A percentile compares a stretch with the other conserved stretches of the same genome.
phyloP scores from a whole-genome alignment of 768 basidiomycete genomes.

The Tricholoma matsutake region DNA sequence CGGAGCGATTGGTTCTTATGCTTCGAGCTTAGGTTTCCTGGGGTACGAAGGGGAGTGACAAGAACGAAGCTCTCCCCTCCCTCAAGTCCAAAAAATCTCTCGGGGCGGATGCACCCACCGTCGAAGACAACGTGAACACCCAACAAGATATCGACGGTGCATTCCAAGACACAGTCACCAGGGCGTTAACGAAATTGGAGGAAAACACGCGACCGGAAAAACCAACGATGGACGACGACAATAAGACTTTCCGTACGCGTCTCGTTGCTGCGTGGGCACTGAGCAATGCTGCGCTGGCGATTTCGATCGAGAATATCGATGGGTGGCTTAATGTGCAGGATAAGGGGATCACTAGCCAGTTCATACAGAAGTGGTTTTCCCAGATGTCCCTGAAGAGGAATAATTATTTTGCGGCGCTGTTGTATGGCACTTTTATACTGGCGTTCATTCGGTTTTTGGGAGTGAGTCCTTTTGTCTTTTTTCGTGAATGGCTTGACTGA shows the following conservation, averaged over 20 bases:
- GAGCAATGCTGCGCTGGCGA: conserved; percentile 51
- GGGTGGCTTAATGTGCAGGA: conserved; percentile 28
- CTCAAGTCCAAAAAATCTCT: conserved; percentile 54
- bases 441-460: conserved; percentile 57
- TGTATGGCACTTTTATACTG: conserved; percentile 59
- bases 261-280: conserved; percentile 75
- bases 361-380: conserved; percentile 30
- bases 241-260: conserved; percentile 82
- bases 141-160: conserved; percentile 79
- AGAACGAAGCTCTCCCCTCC: conserved; percentile 73
- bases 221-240: conserved; percentile 75
- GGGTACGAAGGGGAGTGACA: conserved; percentile 95
- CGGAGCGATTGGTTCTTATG: not conserved
- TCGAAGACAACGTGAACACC: conserved; percentile 69
- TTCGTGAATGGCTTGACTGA: too few relatives aligned
- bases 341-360: conserved; percentile 32
- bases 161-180: conserved; percentile 80
- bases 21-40: conserved; percentile 61
- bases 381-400: conserved; percentile 42
- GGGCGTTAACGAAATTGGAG: conserved; percentile 65
- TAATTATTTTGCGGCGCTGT: conserved; percentile 56
- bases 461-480: conserved; percentile 36
- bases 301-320: conserved; percentile 61
- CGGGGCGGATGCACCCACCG: conserved; percentile 61
- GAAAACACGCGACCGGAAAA: conserved; percentile 48